Percentiles rank a stretch among this genome's conserved stretches.
Evolutionary conservation across 192 early-diverging fungal genomes (phyloP).

Genomic region (Geranomyces variabilis): DNA sequence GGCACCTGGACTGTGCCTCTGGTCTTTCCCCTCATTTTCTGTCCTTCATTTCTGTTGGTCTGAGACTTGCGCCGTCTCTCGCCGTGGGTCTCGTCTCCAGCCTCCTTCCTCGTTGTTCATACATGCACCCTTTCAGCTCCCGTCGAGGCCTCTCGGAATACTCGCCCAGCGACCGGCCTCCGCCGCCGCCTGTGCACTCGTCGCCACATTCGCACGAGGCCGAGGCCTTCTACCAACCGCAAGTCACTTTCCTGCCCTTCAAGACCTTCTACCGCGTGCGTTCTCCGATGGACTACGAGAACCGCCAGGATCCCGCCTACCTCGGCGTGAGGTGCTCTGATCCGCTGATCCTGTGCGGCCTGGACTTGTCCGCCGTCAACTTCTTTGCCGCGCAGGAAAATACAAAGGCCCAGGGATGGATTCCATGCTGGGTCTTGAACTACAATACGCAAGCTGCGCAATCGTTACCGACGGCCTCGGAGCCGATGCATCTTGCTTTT

Average conservation of each 20-base stretch:
- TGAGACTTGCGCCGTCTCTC: too few species aligned
- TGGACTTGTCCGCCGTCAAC: neutral
- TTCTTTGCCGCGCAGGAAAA: neutral
- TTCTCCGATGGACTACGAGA: neutral
- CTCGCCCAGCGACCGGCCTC: too few species aligned
- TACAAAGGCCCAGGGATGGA: slow-evolving; percentile 12
- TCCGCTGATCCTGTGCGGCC: slow-evolving; percentile 3
- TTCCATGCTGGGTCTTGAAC: slow-evolving; percentile 9
- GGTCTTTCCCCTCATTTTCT: too few species aligned
- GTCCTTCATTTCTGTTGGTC: too few species aligned
- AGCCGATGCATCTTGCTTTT: neutral
- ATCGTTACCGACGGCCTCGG: neutral
- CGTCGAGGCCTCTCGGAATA: too few species aligned
- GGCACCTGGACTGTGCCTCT: too few species aligned
- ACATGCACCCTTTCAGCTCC: too few species aligned
- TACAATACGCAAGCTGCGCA: neutral
- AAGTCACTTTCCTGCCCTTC: slow-evolving; percentile 10
- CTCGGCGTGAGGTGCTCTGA: neutral
- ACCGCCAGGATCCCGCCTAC: neutral
- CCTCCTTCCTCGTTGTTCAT: neutral
- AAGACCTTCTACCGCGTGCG: neutral
- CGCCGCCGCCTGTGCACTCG: too few species aligned
- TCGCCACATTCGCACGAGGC: too few species aligned
- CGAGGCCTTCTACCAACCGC: neutral
- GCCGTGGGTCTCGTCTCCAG: too few species aligned